A percentile compares a stretch with the other conserved stretches of the same genome.
phyloP scores from a whole-genome alignment of 2,329 filamentous ascomycete genomes.

The Colletotrichum chlorophyti region DNA sequence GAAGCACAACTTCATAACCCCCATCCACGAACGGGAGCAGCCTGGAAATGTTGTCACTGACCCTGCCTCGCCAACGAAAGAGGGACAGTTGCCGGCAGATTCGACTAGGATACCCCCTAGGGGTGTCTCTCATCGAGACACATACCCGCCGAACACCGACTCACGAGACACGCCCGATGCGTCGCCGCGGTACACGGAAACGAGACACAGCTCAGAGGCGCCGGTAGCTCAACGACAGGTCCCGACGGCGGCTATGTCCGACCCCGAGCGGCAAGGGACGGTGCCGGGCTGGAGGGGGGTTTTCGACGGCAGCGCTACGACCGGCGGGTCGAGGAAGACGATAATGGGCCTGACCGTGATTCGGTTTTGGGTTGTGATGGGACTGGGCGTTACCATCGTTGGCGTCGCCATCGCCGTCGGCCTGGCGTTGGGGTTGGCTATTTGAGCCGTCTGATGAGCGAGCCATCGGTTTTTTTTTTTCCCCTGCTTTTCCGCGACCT shows the following conservation, averaged over 20 bases:
- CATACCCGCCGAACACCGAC: constrained; percentile 12
- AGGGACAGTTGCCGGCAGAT: background rate
- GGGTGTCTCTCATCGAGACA: too few relatives aligned
- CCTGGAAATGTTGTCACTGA: constrained; percentile 8
- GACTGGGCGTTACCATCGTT: constrained; percentile 20
- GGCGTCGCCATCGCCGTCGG: constrained; percentile 26
- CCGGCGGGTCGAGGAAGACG: constrained; percentile 13
- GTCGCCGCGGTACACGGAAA: constrained; percentile 12
- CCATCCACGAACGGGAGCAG: constrained; percentile 16
- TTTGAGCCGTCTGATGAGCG: constrained; percentile 24
- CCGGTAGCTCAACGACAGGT: background rate
- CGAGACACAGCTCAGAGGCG: constrained; percentile 7
- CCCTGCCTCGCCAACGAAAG: background rate
- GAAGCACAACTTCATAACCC: constrained; percentile 28
- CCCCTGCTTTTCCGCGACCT: background rate
- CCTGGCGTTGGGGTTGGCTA: constrained; percentile 25
- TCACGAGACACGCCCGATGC: constrained; percentile 1
- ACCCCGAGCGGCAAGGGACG: background rate
- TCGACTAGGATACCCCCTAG: constrained; percentile 18
- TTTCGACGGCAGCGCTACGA: constrained; percentile 10
- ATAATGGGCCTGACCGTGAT: constrained; percentile 25
- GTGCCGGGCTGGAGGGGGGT: constrained; percentile 12
- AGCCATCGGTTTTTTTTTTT: constrained; percentile 5
- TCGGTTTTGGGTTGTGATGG: constrained; percentile 25
- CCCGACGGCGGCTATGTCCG: constrained; percentile 2